Base-by-base conservation (phyloP, 2,329 filamentous ascomycete species). In the Aspergillus ustus region DNA sequence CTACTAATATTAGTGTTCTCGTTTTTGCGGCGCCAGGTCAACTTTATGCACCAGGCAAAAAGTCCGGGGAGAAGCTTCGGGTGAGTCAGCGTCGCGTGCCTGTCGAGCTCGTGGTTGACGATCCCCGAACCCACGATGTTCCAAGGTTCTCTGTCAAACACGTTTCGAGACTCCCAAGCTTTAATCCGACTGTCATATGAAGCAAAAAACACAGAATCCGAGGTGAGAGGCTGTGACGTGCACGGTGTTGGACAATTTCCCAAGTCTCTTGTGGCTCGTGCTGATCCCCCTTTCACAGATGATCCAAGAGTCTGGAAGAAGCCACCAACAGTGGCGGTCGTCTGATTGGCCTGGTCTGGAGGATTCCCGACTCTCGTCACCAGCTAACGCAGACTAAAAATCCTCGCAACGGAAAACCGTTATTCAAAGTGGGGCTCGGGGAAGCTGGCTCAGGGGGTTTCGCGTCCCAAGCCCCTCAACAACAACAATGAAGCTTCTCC, bases 361-460 rank as follows among this genome's bases (percentile, higher is more conserved):
- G 40, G 17, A 37, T 20, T 40, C 7, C 48, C 28, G 46, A 13
- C 45, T 51, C 11, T 31, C 31, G 13, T 51, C 46, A 49, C 52
- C 46, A 34, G 29, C 59, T 57, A 57, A 61, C n/a, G 40, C 40
- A 52, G 19, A 52, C 49, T 58, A 48, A 57, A 60, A 50, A 53
- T 57, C 28, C 56, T 58, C 58, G 54, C 43, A 53, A 43, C 53
- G 58, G 59, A 62, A 59, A 66, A 65, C 63, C 64, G 64, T 66
- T 66, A 62, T 58, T 56, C 56, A 49, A 50, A 52, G 63, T 66
- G 64, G 64, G 55, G 58, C 44, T 29, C 52, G 43, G 29, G 55
- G 57, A 55, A 59, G 59, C 44, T 61, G 62, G 61, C 63, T 66
- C 64, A 66, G 64, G 63, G 64, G 64, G 57, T 45, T 58, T 40